phyloP scores from a whole-genome alignment of 306 rosid genomes.

The Cicer yamashitae region DNA sequence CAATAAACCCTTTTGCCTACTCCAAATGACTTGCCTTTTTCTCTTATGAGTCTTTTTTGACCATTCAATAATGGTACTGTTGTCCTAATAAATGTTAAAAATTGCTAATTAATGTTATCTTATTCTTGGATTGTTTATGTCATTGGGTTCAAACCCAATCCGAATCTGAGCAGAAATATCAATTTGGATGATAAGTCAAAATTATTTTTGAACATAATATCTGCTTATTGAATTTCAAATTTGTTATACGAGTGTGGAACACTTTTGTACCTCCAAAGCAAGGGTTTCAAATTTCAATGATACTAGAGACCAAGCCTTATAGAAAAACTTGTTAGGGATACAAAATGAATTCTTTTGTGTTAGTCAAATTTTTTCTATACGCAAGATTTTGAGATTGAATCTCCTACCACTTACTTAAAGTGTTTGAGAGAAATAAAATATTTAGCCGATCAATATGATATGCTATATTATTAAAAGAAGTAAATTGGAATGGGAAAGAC shows the following conservation, averaged over 20 bases:
- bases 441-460: neutral
- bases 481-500: neutral
- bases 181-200: constrained; percentile 38
- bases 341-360: too few relatives aligned
- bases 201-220: constrained; percentile 18
- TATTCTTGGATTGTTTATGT: constrained; percentile 39
- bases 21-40: constrained; percentile 47
- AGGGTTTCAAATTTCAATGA: neutral
- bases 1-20: constrained; percentile 57
- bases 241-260: neutral
- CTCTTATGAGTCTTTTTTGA: constrained; percentile 9
- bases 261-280: constrained; percentile 1
- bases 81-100: constrained; percentile 43
- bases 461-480: too few relatives aligned
- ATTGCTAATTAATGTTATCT: constrained; percentile 29
- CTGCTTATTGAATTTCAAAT: constrained; percentile 2
- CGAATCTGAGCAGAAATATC: constrained; percentile 31
- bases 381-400: too few relatives aligned
- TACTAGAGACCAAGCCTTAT: neutral
- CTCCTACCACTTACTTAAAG: too few relatives aligned
- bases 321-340: too few relatives aligned
- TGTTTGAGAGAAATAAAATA: too few relatives aligned
- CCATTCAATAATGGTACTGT: constrained; percentile 53
- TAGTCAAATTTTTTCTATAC: too few relatives aligned
- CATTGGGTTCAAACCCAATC: constrained; percentile 44